Evolutionary conservation across 1,284 basidiomycete genomes (phyloP), one percentile per base, ranked within the genome.

Genomic region (Cystobasidiaceae sp.): DNA sequence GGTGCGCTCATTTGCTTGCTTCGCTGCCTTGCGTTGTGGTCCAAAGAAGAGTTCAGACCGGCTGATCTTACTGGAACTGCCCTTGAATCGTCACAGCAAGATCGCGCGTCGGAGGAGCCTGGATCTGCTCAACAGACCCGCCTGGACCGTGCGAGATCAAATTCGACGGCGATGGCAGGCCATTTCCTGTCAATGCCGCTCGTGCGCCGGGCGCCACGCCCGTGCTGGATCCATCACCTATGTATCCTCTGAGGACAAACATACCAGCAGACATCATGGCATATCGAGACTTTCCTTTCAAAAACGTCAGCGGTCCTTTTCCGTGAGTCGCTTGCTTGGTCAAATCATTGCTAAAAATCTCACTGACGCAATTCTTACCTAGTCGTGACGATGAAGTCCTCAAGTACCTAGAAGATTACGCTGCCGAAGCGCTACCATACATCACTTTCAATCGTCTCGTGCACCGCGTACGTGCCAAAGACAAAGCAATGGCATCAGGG

Each of bases 221-320:
- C 19, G 61, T 56, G 6, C 45, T 64, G 23, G 61, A 64, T 9
- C 61, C 61, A 70, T 67, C 65, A 5, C 76, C 78, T 4, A 77
- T 78, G 73, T 79, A 79, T 58, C 54, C 71, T n/a, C 70, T 79
- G 15, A 57, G 72, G 5, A 78, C 78, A 7, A 80, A 79, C 66
- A 68, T 80, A 7, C 75, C 76, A 0, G 69, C 69, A 33, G 73
- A 71, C 50, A 49, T 78, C 0, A 79, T 79, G 78, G 61, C 71
- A 13, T 79, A 71, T 64, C 68, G 76, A 2, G 74, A 73, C 8
- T 25, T 32, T 0, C 75, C 75, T 0, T 78, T 74, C 55, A 41
- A 21, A 0, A 6, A n/a, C 4, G 27, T 34, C 2, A 50, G 46
- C 32, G 43, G 52, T 45, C 48, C 45, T 34, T 61, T 60, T 17